A percentile compares a stretch with the other conserved stretches of the same genome.
Evolutionary conservation across 2,329 filamentous ascomycete genomes (phyloP).

Genomic region (Meredithiella fracta): DNA sequence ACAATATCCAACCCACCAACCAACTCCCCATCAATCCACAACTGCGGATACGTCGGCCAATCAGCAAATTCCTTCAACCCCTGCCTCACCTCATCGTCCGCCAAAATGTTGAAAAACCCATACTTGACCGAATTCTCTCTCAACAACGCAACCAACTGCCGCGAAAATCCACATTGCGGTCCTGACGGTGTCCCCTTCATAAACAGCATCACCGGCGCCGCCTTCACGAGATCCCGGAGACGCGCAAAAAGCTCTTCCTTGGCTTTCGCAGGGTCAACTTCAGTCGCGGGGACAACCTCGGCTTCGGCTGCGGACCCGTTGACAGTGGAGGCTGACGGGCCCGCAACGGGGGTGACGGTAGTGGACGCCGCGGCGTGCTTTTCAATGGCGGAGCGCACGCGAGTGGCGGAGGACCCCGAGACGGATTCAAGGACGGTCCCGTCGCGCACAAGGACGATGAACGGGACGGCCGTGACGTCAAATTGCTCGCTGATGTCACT

Average conservation of each 20-base stretch:
- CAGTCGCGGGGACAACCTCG: conserved; percentile 18
- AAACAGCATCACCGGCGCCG: conserved; percentile 93
- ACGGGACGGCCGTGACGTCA: conserved; percentile 88
- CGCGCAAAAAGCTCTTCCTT: conserved; percentile 78
- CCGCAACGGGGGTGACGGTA: too few relatives aligned
- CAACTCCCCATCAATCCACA: conserved; percentile 81
- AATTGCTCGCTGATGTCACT: conserved; percentile 83
- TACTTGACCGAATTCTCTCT: conserved; percentile 86
- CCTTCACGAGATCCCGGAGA: conserved; percentile 73
- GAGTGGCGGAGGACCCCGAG: conserved; percentile 74
- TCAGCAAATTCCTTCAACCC: conserved; percentile 95
- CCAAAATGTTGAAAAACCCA: conserved; percentile 97
- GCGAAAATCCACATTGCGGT: conserved; percentile 83
- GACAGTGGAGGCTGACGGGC: conserved; percentile 23
- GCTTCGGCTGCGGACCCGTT: neutral
- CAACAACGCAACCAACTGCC: conserved; percentile 72
- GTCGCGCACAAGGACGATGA: conserved; percentile 66
- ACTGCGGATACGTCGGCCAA: conserved; percentile 93
- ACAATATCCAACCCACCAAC: conserved; percentile 94
- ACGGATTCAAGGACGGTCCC: conserved; percentile 67
- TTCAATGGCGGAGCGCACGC: conserved; percentile 75
- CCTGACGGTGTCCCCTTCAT: conserved; percentile 64
- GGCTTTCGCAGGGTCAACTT: conserved; percentile 35
- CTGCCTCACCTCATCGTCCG: conserved; percentile 91
- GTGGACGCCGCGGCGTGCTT: conserved; percentile 40